Conservation (phyloP, 306 rosid species). For the Hippophae rhamnoides region DNA sequence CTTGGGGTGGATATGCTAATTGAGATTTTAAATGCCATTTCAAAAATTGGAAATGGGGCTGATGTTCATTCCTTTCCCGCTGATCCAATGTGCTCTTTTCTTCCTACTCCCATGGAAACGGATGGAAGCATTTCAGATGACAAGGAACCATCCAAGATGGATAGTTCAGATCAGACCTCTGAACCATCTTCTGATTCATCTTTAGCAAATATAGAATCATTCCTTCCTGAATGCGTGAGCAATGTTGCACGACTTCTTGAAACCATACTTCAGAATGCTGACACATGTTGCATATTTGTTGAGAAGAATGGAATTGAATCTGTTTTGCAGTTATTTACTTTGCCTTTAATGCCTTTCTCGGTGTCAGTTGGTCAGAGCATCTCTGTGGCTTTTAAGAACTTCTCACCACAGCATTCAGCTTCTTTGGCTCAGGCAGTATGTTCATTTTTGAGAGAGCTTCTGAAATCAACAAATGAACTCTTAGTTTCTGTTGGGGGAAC, state of each 20-base stretch:
- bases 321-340: slow-evolving; percentile 69
- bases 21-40: slow-evolving; percentile 62
- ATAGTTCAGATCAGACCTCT: slow-evolving; percentile 38
- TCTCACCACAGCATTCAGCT: slow-evolving; percentile 86
- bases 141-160: slow-evolving; percentile 49
- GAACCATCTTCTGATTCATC: slow-evolving; percentile 59
- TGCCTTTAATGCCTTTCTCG: slow-evolving; percentile 80
- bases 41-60: slow-evolving; percentile 65
- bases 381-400: slow-evolving; percentile 84
- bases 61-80: slow-evolving; percentile 36
- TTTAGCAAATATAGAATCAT: slow-evolving; percentile 46
- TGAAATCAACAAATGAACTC: slow-evolving; percentile 79
- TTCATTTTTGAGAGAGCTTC: slow-evolving; percentile 68
- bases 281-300: slow-evolving; percentile 85
- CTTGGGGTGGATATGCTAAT: slow-evolving; percentile 93
- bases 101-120: slow-evolving; percentile 89
- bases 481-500: slow-evolving; percentile 65
- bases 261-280: slow-evolving; percentile 93
- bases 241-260: slow-evolving; percentile 87
- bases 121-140: slow-evolving; percentile 54
- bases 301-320: slow-evolving; percentile 95
- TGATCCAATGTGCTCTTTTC: slow-evolving; percentile 52
- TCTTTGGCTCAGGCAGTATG: slow-evolving; percentile 87
- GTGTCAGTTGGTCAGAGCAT: slow-evolving; percentile 78
- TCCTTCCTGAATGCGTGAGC: slow-evolving; percentile 81